A percentile compares a stretch with the other conserved stretches of the same genome.
Conservation (phyloP, 768 basidiomycete genomes). For the Chalciporus pseudorubinellus region DNA sequence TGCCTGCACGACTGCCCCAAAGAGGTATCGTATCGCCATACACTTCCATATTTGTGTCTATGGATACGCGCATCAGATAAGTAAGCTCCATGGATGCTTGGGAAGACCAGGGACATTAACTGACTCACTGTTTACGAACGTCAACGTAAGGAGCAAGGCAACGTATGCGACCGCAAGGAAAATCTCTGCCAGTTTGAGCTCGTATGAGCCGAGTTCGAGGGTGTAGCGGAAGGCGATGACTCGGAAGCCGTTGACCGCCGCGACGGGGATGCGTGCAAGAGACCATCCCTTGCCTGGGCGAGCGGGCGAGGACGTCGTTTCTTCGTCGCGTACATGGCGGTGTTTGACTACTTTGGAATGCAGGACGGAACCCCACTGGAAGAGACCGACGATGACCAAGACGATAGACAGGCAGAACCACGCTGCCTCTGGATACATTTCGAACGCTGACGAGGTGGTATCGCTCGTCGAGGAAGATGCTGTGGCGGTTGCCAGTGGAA, state of each 20-base stretch:
- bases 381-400: constrained; percentile 18
- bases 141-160: constrained; percentile 41
- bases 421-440: constrained; percentile 5
- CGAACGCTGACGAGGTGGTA: background rate
- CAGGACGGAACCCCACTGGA: constrained; percentile 27
- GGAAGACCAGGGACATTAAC: background rate
- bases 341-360: constrained; percentile 17
- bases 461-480: background rate
- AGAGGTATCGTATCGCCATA: constrained; percentile 7
- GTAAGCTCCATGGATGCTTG: background rate
- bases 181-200: constrained; percentile 42
- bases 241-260: constrained; percentile 42
- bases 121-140: constrained; percentile 45
- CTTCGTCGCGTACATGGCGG: constrained; percentile 11
- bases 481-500: constrained; percentile 6
- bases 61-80: background rate
- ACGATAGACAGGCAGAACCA: constrained; percentile 20
- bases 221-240: constrained; percentile 50
- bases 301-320: constrained; percentile 6
- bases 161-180: constrained; percentile 47
- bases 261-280: constrained; percentile 37
- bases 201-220: constrained; percentile 43
- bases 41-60: constrained; percentile 6
- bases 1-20: constrained; percentile 32
- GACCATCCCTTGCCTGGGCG: constrained; percentile 32